Evolutionary conservation across 371 early-diverging fungal species (phyloP).

Genomic region (Mortierella sp.): DNA sequence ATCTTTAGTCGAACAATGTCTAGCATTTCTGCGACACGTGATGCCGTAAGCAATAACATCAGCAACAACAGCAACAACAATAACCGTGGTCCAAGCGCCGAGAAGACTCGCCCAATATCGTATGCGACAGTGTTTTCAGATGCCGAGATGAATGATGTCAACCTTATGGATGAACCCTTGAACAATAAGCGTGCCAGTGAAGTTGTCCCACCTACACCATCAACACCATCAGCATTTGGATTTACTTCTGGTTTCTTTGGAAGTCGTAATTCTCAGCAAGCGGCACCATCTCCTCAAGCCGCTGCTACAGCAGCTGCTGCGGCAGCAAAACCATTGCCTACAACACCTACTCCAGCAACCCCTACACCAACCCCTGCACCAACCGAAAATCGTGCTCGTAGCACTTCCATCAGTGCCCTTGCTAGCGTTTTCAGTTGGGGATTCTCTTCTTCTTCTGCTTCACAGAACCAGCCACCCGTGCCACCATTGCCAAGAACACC

Average conservation of each 20-base stretch:
- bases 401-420: conserved; percentile 47
- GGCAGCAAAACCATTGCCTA: conserved; percentile 12
- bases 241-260: conserved; percentile 33
- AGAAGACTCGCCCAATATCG: conserved; percentile 45
- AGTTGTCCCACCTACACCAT: conserved; percentile 33
- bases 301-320: conserved; percentile 6
- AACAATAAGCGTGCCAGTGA: conserved; percentile 34
- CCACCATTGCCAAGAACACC: conserved; percentile 40
- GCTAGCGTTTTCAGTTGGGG: conserved; percentile 47
- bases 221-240: conserved; percentile 36
- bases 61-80: not conserved
- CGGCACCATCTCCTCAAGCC: not conserved
- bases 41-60: not conserved
- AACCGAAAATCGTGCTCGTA: conserved; percentile 31
- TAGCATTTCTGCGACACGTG: conserved; percentile 19
- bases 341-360: conserved; percentile 5
- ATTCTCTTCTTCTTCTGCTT: conserved; percentile 21
- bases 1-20: conserved; percentile 32
- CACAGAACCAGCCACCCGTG: conserved; percentile 16
- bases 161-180: conserved; percentile 38
- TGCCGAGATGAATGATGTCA: conserved; percentile 53
- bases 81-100: conserved; percentile 21
- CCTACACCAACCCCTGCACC: conserved; percentile 22
- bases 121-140: conserved; percentile 53
- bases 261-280: conserved; percentile 8